Evolutionary conservation across 169 alveolate genomes (phyloP), one percentile per base, ranked within the genome.

Genomic region (Plasmodium gonderi): DNA sequence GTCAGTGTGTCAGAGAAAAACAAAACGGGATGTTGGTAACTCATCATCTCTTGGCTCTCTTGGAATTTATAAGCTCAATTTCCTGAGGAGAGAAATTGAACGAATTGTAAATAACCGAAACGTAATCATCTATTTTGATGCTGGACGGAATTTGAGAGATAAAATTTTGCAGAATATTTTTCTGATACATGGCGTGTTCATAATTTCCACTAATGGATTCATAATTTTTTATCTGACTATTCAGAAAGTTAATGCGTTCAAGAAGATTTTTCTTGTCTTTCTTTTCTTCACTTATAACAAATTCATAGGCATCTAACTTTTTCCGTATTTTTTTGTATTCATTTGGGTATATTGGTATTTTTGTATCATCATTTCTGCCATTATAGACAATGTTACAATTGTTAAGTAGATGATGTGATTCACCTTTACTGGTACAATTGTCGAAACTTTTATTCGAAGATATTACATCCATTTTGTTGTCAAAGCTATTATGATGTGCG

Each of bases 181-280:
- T 83, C 64, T 83, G 92, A 36, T 83, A 83, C 64, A 72, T 69
- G 49, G 49, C 76, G 44, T 83, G 92, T 83, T 83, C 78, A 76
- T 72, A 72, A 49, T 83, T 83, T 60, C 92, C 92, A 72, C 64
- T 69, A 42, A 83, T 83, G 17, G 92, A 83, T 83, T 83, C 92
- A 72, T 83, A 83, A 42, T 49, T 49, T 60, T 83, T 83, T 49
- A 83, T 54, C 45, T 83, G 92, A 44, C 68, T 83, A 69, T 23
- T 72, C 40, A 83, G 8, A 1, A 40, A 8, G 77, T 83, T 83
- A 7, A 83, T 83, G 12, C 64, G 78, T 29, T 83, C 92, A 20
- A 47, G 3, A 20, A 83, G 7, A 1, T 72, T 69, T 72, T 69
- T 83, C 42, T 72, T 83, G 23, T 49, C 77, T 40, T 72, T 47